Evolutionary conservation across 768 basidiomycete genomes (phyloP), one percentile per base, ranked within the genome.

Genomic region (Lactarius vividus): DNA sequence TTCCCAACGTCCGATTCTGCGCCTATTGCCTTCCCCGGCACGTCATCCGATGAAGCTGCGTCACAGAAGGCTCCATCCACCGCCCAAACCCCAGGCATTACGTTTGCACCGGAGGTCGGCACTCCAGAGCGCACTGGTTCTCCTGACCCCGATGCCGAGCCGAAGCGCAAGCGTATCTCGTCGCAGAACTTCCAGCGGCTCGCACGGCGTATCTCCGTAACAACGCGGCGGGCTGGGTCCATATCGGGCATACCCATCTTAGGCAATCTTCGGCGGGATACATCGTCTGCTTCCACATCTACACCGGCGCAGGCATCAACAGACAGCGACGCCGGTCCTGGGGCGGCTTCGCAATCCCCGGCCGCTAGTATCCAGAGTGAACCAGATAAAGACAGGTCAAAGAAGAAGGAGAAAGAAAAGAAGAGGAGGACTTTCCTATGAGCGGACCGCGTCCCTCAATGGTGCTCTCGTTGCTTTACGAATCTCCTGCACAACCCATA

Each of bases 141-240:
- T 8, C 89, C 91, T 6, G 89, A 92, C 71, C 81, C 81, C 1
- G 89, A 89, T 3, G 73, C 83, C n/a, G 91, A 91, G 71, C 85
- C 85, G 39, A 92, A 91, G 79, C 81, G 91, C 67, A 91, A 88
- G 73, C 84, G 90, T 23, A 91, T 90, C 64, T 87, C 90, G 10
- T 89, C 90, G 31, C 92, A 94, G 74, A 93, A 93, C 72, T 91
- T 94, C 80, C 90, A 92, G 74, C 83, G 90, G 20, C 73, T 94
- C 42, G 92, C 91, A 18, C 80, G 90, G 66, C 81, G 85, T 67
- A 87, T 94, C 62, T 92, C 91, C 11, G 75, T 90, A 53, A 83
- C 80, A 33, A 83, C 86, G 0, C 82, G 83, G 55, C 83, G 87
- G 31, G 83, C 84, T 68, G 83, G 71, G 20, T 73, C 73, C n/a